A percentile compares a stretch with the other conserved stretches of the same genome.
phyloP scores from a whole-genome alignment of 352 stramenopile species.

The Pythium dissotocum region DNA sequence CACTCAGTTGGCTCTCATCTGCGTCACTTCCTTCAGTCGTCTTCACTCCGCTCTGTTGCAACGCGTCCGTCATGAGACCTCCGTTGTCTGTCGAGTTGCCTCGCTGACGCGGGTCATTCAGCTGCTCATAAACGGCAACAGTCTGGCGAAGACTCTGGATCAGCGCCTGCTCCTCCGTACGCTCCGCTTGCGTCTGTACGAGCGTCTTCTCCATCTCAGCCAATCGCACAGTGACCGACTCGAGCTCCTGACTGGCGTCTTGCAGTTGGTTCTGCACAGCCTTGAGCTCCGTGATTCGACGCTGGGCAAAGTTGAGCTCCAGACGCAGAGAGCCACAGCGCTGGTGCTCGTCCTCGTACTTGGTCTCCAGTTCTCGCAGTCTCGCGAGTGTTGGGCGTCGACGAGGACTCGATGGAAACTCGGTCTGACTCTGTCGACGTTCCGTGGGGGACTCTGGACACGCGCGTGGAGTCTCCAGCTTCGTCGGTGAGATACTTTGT shows the following conservation, averaged over 20 bases:
- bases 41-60: slow-evolving; percentile 14
- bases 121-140: slow-evolving; percentile 59
- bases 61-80: not conserved
- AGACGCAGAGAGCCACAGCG: slow-evolving; percentile 44
- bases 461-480: not conserved
- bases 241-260: slow-evolving; percentile 36
- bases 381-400: slow-evolving; percentile 17
- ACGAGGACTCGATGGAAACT: slow-evolving; percentile 12
- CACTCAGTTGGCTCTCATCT: not conserved
- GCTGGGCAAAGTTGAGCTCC: slow-evolving; percentile 57
- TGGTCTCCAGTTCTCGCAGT: slow-evolving; percentile 40
- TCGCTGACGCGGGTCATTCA: slow-evolving; percentile 43
- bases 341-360: slow-evolving; percentile 52
- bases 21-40: not conserved
- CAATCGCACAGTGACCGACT: slow-evolving; percentile 31
- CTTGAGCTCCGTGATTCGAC: slow-evolving; percentile 54
- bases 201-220: slow-evolving; percentile 37
- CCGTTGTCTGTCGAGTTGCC: slow-evolving; percentile 2
- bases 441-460: not conserved
- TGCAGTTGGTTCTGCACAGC: slow-evolving; percentile 40
- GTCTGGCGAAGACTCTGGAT: slow-evolving; percentile 65
- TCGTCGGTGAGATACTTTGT: slow-evolving; percentile 1
- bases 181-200: slow-evolving; percentile 30
- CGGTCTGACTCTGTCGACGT: not conserved
- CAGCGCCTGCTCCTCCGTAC: slow-evolving; percentile 48